A percentile compares a stretch with the other conserved stretches of the same genome.
Conservation (phyloP, 2,329 filamentous ascomycete genomes). For the Xylariales sp. region DNA sequence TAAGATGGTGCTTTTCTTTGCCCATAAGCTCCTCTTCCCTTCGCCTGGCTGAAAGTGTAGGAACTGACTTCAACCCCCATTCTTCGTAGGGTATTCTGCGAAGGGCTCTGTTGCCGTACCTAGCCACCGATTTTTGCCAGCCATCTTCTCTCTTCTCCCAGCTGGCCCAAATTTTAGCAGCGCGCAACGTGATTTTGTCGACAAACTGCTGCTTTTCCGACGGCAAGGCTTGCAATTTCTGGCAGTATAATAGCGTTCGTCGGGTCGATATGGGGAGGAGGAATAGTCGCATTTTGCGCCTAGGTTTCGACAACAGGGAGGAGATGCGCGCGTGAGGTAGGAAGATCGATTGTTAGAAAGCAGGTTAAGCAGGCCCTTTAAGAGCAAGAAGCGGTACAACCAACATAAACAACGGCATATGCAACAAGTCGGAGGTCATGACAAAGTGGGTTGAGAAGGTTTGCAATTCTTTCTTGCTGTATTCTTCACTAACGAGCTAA, state of each 20-base stretch:
- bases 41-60: conserved; percentile 77
- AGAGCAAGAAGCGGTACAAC: not conserved
- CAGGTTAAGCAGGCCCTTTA: not conserved
- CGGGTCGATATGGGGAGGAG: conserved; percentile 92
- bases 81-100: conserved; percentile 94
- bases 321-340: not conserved
- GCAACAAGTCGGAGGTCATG: conserved; percentile 15
- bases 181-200: conserved; percentile 78
- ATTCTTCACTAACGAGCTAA: not conserved
- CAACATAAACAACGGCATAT: not conserved
- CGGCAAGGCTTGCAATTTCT: conserved; percentile 72
- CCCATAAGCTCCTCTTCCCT: conserved; percentile 72
- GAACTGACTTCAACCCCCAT: conserved; percentile 97
- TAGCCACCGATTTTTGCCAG: conserved; percentile 89
- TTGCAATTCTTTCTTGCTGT: not conserved
- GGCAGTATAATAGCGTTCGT: conserved; percentile 91
- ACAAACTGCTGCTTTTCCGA: conserved; percentile 65
- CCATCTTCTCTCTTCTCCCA: conserved; percentile 88
- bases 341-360: not conserved
- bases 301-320: conserved; percentile 7
- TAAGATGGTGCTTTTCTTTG: conserved; percentile 75
- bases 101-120: conserved; percentile 86
- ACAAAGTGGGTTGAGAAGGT: conserved; percentile 11
- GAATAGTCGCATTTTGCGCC: conserved; percentile 82
- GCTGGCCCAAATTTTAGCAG: conserved; percentile 79